These are phyloP conservation scores for Ogataea hybrid DNA, from an alignment of 1,139 yeast species.

Conservation along the genomic window DNA sequence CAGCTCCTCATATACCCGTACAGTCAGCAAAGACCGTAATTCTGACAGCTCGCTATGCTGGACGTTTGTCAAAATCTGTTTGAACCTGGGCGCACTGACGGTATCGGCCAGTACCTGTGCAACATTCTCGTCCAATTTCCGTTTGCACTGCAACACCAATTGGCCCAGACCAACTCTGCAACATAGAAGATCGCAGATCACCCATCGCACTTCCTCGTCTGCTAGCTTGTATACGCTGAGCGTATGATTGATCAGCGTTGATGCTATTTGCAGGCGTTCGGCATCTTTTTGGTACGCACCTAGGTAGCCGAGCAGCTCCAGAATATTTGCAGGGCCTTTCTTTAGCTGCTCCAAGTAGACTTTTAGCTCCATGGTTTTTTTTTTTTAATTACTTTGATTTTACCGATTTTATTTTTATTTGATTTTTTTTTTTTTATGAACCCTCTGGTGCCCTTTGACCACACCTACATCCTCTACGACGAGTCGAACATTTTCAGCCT, in stretches of 20 bases:
- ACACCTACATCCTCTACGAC: constrained; percentile 79
- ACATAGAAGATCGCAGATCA: constrained; percentile 3
- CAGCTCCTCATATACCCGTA: constrained; percentile 14
- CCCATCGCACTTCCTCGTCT: neutral
- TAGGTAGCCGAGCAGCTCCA: neutral
- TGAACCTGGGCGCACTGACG: constrained; percentile 6
- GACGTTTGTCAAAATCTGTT: constrained; percentile 1
- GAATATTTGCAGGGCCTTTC: constrained; percentile 1
- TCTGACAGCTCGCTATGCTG: constrained; percentile 8
- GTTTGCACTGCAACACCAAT: constrained; percentile 10
- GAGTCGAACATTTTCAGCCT: constrained; percentile 62
- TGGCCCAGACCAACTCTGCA: constrained; percentile 24
- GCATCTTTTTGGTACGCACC: constrained; percentile 1
- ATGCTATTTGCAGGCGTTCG: constrained; percentile 9
- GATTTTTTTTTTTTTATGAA: constrained; percentile 1
- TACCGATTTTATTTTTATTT: neutral
- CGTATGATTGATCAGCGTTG: constrained; percentile 7
- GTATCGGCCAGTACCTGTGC: constrained; percentile 10
- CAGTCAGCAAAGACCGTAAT: constrained; percentile 13
- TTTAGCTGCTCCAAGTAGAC: constrained; percentile 1
- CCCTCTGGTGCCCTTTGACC: constrained; percentile 51
- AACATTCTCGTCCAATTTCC: neutral
- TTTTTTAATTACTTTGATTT: neutral
- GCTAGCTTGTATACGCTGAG: constrained; percentile 7
- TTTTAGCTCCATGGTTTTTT: constrained; percentile 1